Base-by-base conservation (phyloP, 169 alveolate species). In the Plasmodium sp. region DNA sequence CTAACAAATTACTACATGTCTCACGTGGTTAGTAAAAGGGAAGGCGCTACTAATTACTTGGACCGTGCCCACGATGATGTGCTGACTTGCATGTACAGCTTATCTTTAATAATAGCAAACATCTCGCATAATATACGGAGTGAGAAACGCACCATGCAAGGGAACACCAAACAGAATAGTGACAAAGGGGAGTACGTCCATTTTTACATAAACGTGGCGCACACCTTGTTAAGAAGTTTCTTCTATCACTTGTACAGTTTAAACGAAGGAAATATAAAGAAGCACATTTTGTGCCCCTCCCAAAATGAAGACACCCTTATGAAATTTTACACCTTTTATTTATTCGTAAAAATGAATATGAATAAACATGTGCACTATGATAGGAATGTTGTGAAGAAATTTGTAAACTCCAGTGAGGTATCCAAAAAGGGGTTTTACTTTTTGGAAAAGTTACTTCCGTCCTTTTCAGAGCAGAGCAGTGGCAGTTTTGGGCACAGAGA, bases 241-340 rank as follows among this genome's bases (percentile, higher is more conserved):
- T 90, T 90, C 73, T 90, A 90, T 34, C 36, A 58, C 18, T 79
- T 90, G 73, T 90, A 90, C 51, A 56, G 91, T 39, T 62, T 62
- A 62, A 79, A 90, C 22, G 34, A 3, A 39, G 54, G 27, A 43
- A 80, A 56, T 71, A 90, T 90, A 43, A 33, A 43, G 62, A 90
- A 62, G 51, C 48, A 62, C 51, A 79, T 90, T 58, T 90, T 90
- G 74, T 27, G 27, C 12, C 45, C 56, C 43, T 18, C 18, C 41
- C 36, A 39, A 51, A 90, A 80, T 80, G 77, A 90, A 10, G 94
- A 90, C 54, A 33, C 16, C 3, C 45, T 90, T 18, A 90, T 90
- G 94, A 90, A 90, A 79, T 90, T 90, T 74, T 90, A 90, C 34
- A 90, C 94, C 39, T 43, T 90, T 34, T 90, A 90, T 54, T 80